Conservation (phyloP, 1,284 basidiomycete genomes). For the Dichomitus squalens region DNA sequence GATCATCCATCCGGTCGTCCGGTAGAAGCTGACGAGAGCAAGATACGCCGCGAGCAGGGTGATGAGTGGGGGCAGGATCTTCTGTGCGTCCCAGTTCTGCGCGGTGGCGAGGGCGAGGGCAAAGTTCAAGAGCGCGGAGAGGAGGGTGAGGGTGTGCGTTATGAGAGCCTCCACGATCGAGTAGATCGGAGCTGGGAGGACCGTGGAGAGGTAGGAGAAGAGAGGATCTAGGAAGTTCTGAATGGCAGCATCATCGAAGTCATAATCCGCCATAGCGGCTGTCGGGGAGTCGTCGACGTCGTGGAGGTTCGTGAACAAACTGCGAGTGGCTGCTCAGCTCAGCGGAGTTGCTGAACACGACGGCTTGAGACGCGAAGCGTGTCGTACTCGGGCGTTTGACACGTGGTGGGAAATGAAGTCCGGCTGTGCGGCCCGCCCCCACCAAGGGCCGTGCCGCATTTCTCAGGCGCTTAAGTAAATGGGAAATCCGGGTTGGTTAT, state of each 20-base stretch:
- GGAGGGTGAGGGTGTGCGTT: constrained; percentile 53
- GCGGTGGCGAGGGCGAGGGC: constrained; percentile 48
- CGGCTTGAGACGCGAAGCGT: background rate
- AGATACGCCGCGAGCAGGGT: constrained; percentile 72
- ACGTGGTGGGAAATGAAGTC: background rate
- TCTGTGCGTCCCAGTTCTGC: constrained; percentile 65
- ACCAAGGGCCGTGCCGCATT: background rate
- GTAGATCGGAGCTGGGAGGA: constrained; percentile 59
- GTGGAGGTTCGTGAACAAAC: background rate
- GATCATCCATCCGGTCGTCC: constrained; percentile 74
- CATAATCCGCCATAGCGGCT: constrained; percentile 7
- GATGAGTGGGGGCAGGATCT: constrained; percentile 71
- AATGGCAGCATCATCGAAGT: constrained; percentile 9
- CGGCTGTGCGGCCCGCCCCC: background rate
- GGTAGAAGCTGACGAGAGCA: constrained; percentile 70
- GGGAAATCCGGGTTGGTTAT: too few relatives aligned
- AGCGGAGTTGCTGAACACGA: background rate
- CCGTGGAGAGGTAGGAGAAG: constrained; percentile 54
- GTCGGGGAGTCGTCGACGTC: background rate
- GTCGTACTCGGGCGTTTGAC: background rate
- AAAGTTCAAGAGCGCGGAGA: constrained; percentile 51
- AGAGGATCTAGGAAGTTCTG: constrained; percentile 47
- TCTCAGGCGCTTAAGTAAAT: background rate
- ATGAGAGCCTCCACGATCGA: constrained; percentile 51
- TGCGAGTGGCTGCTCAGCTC: background rate